Evolutionary conservation across 1,284 basidiomycete species (phyloP), one percentile per base, ranked within the genome.

Genomic region (Thecaphora thlaspeos): DNA sequence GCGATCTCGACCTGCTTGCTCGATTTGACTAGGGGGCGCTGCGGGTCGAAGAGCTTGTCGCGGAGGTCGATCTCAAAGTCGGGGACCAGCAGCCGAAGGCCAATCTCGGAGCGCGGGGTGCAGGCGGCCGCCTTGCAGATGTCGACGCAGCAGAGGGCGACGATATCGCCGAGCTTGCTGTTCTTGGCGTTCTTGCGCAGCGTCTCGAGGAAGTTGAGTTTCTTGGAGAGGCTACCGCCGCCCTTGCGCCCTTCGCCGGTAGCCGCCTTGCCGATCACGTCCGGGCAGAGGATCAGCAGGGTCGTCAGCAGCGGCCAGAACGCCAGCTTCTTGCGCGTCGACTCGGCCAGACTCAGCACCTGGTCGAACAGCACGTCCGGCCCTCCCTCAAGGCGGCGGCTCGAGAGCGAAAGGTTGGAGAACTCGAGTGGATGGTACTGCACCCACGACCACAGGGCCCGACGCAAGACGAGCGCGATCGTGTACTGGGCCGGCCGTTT

Each of bases 391-490:
- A 78, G 51, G 8, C 74, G 61, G 17, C 71, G 61, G 18, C 63
- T 68, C 36, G 64, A 48, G 2, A 83, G 82, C 38, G 90, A 82
- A 4, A 87, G 82, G 4, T 88, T 86, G 46, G 87, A 87, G 75
- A 87, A 95, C 72, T 96, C 90, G 12, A 82, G 80, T 0, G 90
- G 88, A 72, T 88, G 89, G 15, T 86, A 82, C 43, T 89, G 87
- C 44, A 95, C 87, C 91, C 91, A 96, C 56, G 89, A 90, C 91
- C 91, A 94, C 26, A 95, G 82, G 0, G 89, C 89, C 32, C 85
- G 83, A 15, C 90, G 85, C 30, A 96, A 81, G 18, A 87, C 86
- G 7, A 84, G 80, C 0, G 90, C 86, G 30, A 92, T 82, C 0
- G 87, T 85, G 4, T 84, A 80, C 68, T 91, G 89, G 0, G 87